Evolutionary conservation across 192 early-diverging fungal genomes (phyloP), one percentile per base, ranked within the genome.

Genomic region (Linnemannia zychae): DNA sequence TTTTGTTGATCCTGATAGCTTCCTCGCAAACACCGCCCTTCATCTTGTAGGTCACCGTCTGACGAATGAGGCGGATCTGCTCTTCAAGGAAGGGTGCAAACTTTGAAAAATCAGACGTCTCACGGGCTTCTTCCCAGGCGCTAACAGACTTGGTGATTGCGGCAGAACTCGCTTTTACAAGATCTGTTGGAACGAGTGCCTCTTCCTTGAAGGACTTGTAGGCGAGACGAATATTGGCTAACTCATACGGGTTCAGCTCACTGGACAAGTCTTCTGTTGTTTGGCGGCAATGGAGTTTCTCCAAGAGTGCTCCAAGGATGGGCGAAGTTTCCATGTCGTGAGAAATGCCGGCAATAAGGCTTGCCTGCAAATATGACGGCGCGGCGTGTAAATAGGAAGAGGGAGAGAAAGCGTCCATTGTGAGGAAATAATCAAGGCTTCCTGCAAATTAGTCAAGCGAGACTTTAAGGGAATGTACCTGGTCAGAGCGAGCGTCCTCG

Each of bases 81-180:
- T 86, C 49, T 73, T 78, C 65, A 4, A 89, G 67, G 28, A 76
- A 76, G 3, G 88, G 88, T 22, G 77, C 87, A 70, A 88, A 89
- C 68, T 76, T 79, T n/a, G 77, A 63, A 36, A 28, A 89, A 37
- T 88, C 65, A 28, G 78, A 78, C 46, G 76, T 71, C 53, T 88
- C 79, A 17, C 87, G 79, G 22, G 87, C 88, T 22, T 83, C 71
- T 17, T 66, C 74, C 88, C 88, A 88, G 40, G 72, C 87, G 20
- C 31, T 37, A 34, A 37, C 33, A 7, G 78, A 65, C 74, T 80
- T 80, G 5, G 84, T 60, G 48, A 57, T 49, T 31, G 80, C 40
- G 57, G 70, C n/a, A 46, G 84, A 78, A 28, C 7, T 36, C 7
- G 36, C 74, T 40, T 76, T 53, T 50, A 80, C 84, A n/a, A 80